Base-by-base conservation (phyloP, 768 basidiomycete genomes). In the Chalciporus piperatus region DNA sequence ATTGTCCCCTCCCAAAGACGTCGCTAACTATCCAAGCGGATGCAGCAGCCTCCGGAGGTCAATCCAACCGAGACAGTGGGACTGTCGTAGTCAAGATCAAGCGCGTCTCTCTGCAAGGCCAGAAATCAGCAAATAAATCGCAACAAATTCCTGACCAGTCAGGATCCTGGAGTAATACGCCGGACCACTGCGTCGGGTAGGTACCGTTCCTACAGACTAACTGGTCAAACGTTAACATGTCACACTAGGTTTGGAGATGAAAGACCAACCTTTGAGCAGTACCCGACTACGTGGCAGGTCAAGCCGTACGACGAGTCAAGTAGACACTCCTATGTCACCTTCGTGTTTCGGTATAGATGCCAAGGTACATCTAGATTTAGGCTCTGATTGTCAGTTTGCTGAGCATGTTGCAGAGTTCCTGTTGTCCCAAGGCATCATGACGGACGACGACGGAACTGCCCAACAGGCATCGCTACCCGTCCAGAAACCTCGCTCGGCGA, bases 301-400 rank as follows among this genome's bases (percentile, higher is more conserved):
- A 67, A 71, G 45, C 71, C 82, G 0, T 73, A 79, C 56, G 78
- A 79, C 27, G 63, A 69, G 23, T 62, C 67, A 14, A 51, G 60
- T 17, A 66, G 66, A 7, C 59, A 63, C 4, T 78, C 83, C n/a
- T 80, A 77, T 48, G 82, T 86, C 22, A 79, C 82, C 14, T 89
- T 89, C 60, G 71, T 80, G 3, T 89, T 88, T 62, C 74, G 82
- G 37, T 89, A 89, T 63, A 72, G 83, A 22, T 72, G 80, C 33
- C 70, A 66, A 49, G 81, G 85, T 83, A 53, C 39, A 70, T 61
- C 43, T 23, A 13, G 47, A 22, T 41, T 13, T 0, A 20, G 10
- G 6, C 13, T 32, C 13, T 7, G 22, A 4, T 45, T 8, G 14
- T 14, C 16, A 22, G 27, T 43, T 50, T n/a, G 48, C 2, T 16